Base-by-base conservation (phyloP, 1,284 basidiomycete genomes). In the Meira miltonrushii region DNA sequence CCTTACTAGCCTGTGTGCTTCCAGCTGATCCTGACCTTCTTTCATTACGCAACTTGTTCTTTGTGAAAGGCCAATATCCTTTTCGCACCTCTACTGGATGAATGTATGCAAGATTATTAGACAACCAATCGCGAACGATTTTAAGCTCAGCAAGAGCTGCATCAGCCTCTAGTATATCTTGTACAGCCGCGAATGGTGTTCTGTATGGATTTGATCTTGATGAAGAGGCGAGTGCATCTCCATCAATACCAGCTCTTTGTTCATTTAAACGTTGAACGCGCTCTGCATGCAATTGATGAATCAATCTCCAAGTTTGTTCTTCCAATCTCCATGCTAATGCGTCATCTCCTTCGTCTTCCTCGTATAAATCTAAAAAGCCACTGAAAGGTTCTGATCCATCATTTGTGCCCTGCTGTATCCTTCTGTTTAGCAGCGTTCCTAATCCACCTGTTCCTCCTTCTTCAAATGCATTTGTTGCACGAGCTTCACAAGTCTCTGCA, bases 61-160 rank as follows among this genome's bases (percentile, higher is more conserved):
- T 75, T 40, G 72, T 78, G 54, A 75, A 77, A 10, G 73, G 67
- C 38, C 68, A 62, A 50, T 78, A 78, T 33, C 75, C 75, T 43
- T 78, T 77, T 55, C 75, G 68, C 8, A 75, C 71, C 47, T 78
- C 75, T 19, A 75, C 69, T 15, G 68, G 57, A 46, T 74, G 69
- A 19, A 52, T 33, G 48, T 40, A 37, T 23, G 25, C 17, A 15
- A 56, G 25, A 33, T 59, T 57, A 21, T 37, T 38, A 12, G 54
- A 48, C 17, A 78, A 65, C 74, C 74, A 78, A 43, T 76, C 71
- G 51, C 74, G 69, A 11, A 77, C 65, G 55, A 76, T 71, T 50
- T 58, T 37, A 38, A 78, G 68, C 61, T 78, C 75, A 54, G 64
- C 62, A 17, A 78, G 66, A 19, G 68, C 64, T n/a, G 62, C 54